Percentiles rank a stretch among this genome's conserved stretches.
Conservation (phyloP, 1,139 yeast species). For the Lodderomyces theae region DNA sequence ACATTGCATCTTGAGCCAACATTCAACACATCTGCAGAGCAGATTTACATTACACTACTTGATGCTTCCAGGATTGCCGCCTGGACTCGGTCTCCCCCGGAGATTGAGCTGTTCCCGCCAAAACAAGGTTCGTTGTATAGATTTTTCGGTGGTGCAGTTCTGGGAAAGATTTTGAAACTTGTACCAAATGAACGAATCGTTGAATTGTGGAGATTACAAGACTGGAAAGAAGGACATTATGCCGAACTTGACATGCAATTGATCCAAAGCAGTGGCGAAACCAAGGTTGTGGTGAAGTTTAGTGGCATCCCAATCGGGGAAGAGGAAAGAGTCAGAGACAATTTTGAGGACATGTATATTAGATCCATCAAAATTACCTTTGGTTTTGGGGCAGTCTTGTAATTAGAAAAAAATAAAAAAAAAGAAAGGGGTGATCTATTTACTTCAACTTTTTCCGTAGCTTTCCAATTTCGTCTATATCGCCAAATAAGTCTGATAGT, state of each 20-base stretch:
- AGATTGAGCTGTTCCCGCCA: slow-evolving; percentile 50
- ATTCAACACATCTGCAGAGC: slow-evolving; percentile 86
- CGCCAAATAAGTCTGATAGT: slow-evolving; percentile 5
- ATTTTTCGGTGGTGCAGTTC: slow-evolving; percentile 86
- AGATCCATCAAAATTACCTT: slow-evolving; percentile 85
- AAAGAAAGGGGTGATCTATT: no score
- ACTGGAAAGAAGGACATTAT: slow-evolving; percentile 83
- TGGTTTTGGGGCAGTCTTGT: slow-evolving; percentile 87
- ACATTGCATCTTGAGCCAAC: slow-evolving; percentile 73
- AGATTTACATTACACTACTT: slow-evolving; percentile 70
- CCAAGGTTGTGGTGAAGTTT: slow-evolving; percentile 75
- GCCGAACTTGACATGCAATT: slow-evolving; percentile 67
- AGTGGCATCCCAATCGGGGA: slow-evolving; percentile 96
- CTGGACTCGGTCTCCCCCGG: slow-evolving; percentile 83
- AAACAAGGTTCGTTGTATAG: slow-evolving; percentile 61
- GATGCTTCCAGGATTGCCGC: slow-evolving; percentile 78
- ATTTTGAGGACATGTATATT: slow-evolving; percentile 86
- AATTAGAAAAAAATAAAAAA: no score
- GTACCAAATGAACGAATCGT: slow-evolving; percentile 57
- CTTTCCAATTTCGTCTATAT: background rate
- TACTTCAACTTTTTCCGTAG: background rate
- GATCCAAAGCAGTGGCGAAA: slow-evolving; percentile 77
- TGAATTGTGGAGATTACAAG: slow-evolving; percentile 82
- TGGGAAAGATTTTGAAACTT: slow-evolving; percentile 64
- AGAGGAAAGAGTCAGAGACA: slow-evolving; percentile 81